A percentile compares a stretch with the other conserved stretches of the same genome.
These are phyloP conservation scores for Trichoderma brevicompactum DNA, from an alignment of 2,329 filamentous ascomycete genomes.

Conservation along the genomic window DNA sequence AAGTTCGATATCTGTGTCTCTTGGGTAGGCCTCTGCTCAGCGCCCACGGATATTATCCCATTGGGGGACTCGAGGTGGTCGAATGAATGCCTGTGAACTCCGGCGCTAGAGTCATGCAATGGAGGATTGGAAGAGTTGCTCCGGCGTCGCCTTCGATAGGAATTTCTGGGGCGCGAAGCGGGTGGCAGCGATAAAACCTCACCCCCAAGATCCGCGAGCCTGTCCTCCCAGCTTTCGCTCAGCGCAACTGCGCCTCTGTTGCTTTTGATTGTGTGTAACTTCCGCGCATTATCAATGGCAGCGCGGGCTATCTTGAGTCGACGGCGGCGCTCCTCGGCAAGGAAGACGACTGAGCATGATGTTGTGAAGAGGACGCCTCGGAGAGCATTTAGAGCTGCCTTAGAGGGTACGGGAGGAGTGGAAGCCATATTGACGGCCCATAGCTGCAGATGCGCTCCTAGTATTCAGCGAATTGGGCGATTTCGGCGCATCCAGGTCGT, in stretches of 20 bases:
- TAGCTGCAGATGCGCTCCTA: conserved; percentile 28
- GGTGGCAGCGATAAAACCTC: conserved; percentile 34
- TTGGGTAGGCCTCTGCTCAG: not conserved
- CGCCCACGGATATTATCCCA: not conserved
- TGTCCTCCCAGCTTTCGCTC: conserved; percentile 35
- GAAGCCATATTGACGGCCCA: conserved; percentile 49
- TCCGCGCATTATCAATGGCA: conserved; percentile 58
- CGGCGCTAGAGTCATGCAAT: not conserved
- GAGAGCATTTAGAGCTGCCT: conserved; percentile 59
- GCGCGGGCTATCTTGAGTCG: conserved; percentile 56
- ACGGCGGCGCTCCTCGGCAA: conserved; percentile 61
- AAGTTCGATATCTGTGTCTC: conserved; percentile 1
- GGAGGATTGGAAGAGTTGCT: conserved; percentile 19
- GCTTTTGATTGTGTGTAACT: conserved; percentile 49
- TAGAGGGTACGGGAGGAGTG: conserved; percentile 56
- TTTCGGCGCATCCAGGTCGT: conserved; percentile 16
- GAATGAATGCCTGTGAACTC: conserved; percentile 2
- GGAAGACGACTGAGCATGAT: conserved; percentile 58
- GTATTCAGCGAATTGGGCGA: not conserved
- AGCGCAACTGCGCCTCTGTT: conserved; percentile 39
- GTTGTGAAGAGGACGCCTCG: conserved; percentile 61
- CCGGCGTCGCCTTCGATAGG: conserved; percentile 39
- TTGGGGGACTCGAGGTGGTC: not conserved
- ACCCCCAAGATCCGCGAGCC: conserved; percentile 34
- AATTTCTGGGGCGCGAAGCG: conserved; percentile 33